Evolutionary conservation across 306 rosid genomes (phyloP).

Genomic region (Fragaria ananassa): DNA sequence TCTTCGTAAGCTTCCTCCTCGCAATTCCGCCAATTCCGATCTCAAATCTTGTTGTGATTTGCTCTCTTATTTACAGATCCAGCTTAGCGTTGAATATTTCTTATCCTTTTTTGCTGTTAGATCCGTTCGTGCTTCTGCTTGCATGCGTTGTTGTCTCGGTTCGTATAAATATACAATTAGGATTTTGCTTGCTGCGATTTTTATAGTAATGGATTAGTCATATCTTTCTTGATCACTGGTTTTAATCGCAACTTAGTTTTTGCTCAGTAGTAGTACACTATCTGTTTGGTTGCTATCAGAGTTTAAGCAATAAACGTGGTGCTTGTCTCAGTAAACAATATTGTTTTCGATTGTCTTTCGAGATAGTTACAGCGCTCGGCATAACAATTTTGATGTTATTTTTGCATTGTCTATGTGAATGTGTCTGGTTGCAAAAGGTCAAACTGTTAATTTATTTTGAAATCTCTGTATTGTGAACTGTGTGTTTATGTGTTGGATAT

Average conservation of each 20-base stretch:
- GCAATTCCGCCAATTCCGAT: background rate
- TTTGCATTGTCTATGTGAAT: background rate
- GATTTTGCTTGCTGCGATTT: background rate
- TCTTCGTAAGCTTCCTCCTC: conserved; percentile 51
- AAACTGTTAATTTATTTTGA: background rate
- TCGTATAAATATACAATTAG: background rate
- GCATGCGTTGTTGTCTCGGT: conserved; percentile 18
- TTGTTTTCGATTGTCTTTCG: background rate
- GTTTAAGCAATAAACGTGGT: background rate
- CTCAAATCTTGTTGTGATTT: conserved; percentile 13
- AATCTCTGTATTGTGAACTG: background rate
- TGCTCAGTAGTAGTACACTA: background rate
- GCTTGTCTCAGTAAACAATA: background rate
- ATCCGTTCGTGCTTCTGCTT: conserved; percentile 41
- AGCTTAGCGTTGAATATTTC: background rate
- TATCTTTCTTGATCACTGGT: background rate
- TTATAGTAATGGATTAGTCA: background rate
- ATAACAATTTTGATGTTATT: background rate
- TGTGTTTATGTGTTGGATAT: background rate
- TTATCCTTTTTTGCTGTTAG: conserved; percentile 17
- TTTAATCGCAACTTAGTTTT: background rate
- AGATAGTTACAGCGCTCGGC: background rate
- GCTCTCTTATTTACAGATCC: conserved; percentile 10
- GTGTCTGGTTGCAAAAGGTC: background rate
- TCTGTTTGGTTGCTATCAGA: conserved; percentile 3